phyloP scores from a whole-genome alignment of 2,329 filamentous ascomycete genomes.

The Colletotrichum sublineola region DNA sequence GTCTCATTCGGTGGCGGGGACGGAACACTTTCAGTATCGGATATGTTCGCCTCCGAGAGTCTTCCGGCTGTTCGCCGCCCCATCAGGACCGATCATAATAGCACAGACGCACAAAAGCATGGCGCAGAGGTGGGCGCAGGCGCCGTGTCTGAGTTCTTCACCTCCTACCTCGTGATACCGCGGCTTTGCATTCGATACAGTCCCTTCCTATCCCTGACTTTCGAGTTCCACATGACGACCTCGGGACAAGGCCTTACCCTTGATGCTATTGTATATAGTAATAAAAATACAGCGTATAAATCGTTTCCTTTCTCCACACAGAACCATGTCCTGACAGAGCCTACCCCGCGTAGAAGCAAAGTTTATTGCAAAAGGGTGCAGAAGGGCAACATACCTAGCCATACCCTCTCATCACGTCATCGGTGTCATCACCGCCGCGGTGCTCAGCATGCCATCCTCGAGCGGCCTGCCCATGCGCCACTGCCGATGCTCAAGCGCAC shows the following conservation, averaged over 20 bases:
- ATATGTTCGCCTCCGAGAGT: background rate
- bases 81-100: background rate
- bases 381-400: too few species aligned
- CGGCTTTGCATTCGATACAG: slow-evolving; percentile 2
- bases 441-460: background rate
- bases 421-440: background rate
- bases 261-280: too few species aligned
- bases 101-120: slow-evolving; percentile 8
- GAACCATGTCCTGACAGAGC: slow-evolving; percentile 27
- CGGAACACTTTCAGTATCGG: background rate
- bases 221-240: background rate
- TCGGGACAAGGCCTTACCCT: too few species aligned
- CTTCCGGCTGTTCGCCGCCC: background rate
- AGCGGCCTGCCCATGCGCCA: background rate
- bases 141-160: too few species aligned
- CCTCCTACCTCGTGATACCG: slow-evolving; percentile 33
- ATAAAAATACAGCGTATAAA: too few species aligned
- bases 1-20: background rate
- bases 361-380: background rate
- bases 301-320: background rate
- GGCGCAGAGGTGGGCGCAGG: too few species aligned
- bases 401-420: slow-evolving; percentile 3
- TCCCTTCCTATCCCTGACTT: background rate
- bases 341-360: slow-evolving; percentile 13
- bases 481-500: background rate